Conservation (phyloP, 2,329 filamentous ascomycete species). For the Exophiala calicioides region DNA sequence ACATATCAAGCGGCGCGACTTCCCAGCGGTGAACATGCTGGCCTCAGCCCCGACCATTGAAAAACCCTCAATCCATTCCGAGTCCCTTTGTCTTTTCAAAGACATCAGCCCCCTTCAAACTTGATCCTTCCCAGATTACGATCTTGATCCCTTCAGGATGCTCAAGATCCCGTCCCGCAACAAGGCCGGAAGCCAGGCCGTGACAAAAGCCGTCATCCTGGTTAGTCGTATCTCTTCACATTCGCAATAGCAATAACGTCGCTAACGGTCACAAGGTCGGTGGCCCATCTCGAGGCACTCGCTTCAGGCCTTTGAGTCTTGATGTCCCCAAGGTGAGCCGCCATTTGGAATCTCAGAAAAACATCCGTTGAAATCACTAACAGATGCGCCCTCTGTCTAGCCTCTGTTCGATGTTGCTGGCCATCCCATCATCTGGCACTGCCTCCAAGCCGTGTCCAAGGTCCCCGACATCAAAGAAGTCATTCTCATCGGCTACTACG, state of each 20-base stretch:
- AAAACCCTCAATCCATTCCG: no score
- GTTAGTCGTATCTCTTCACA: conserved; percentile 53
- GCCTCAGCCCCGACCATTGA: no score
- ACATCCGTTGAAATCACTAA: neutral
- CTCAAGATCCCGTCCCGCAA: conserved; percentile 47
- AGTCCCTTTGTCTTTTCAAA: conserved; percentile 1
- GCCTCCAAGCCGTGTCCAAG: conserved; percentile 85
- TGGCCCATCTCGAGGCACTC: conserved; percentile 90
- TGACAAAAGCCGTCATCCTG: conserved; percentile 93
- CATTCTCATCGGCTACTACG: conserved; percentile 98
- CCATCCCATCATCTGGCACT: conserved; percentile 98
- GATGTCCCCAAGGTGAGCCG: conserved; percentile 83
- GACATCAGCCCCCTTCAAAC: no score
- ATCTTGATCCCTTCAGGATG: no score
- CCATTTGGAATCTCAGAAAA: conserved; percentile 23
- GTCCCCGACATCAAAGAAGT: conserved; percentile 93
- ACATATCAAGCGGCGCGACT: no score
- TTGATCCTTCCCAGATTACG: no score
- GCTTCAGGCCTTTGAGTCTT: conserved; percentile 91
- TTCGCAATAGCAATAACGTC: conserved; percentile 27
- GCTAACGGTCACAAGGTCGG: conserved; percentile 68
- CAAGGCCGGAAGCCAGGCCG: conserved; percentile 49
- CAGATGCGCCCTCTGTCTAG: conserved; percentile 46
- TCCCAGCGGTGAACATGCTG: no score
- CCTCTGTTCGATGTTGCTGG: conserved; percentile 98